Evolutionary conservation across 2,329 filamentous ascomycete genomes (phyloP).

Genomic region (Myriosclerotinia curreyana): DNA sequence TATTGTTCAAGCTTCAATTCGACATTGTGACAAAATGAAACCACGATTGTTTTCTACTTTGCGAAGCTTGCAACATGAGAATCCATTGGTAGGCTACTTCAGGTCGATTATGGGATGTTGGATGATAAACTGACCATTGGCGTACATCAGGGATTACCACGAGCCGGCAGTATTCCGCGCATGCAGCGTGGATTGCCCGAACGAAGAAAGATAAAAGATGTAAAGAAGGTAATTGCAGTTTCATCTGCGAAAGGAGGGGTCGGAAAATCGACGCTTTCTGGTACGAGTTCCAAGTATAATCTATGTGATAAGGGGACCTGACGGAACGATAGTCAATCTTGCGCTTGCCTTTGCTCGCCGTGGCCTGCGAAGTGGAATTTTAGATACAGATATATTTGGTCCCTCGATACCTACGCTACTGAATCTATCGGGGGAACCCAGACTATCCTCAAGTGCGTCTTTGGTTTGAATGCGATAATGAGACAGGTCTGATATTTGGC

Average conservation of each 20-base stretch:
- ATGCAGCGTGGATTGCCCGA: constrained; percentile 80
- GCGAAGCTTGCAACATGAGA: constrained; percentile 68
- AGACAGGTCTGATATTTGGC: constrained; percentile 31
- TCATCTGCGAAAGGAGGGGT: constrained; percentile 98
- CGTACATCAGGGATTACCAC: constrained; percentile 70
- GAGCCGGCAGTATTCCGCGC: constrained; percentile 69
- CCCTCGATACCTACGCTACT: constrained; percentile 91
- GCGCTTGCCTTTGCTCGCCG: constrained; percentile 80
- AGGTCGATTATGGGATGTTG: not conserved
- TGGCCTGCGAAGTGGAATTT: constrained; percentile 78
- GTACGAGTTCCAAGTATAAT: constrained; percentile 44
- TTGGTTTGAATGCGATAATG: constrained; percentile 10
- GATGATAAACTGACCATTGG: constrained; percentile 15
- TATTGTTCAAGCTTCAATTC: constrained; percentile 22
- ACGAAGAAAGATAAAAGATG: constrained; percentile 75
- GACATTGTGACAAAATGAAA: constrained; percentile 36
- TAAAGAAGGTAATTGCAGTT: constrained; percentile 91
- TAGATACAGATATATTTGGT: constrained; percentile 96
- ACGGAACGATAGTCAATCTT: constrained; percentile 60
- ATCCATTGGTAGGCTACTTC: constrained; percentile 65
- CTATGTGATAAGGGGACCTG: not conserved
- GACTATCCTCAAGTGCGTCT: constrained; percentile 65
- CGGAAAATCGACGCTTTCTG: constrained; percentile 90
- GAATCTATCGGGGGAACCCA: constrained; percentile 74
- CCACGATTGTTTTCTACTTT: constrained; percentile 54